Percentiles rank a stretch among this genome's conserved stretches.
These are phyloP conservation scores for Epicoccum sorghinum DNA, from an alignment of 2,329 filamentous ascomycete genomes.

Conservation along the genomic window DNA sequence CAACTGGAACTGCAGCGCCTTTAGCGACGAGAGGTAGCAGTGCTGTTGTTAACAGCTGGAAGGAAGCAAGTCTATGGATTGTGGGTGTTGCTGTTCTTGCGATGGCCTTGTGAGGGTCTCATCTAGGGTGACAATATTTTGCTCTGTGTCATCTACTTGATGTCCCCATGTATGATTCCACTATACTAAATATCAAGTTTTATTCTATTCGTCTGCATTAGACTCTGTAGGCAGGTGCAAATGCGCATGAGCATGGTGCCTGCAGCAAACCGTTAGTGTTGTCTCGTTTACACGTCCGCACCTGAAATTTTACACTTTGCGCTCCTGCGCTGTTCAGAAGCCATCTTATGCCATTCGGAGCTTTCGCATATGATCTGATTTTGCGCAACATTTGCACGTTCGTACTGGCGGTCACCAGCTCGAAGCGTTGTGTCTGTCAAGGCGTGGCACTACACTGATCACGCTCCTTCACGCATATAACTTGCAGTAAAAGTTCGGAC, in stretches of 20 bases:
- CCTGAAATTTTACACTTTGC: too few relatives aligned
- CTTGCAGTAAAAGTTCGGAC: too few relatives aligned
- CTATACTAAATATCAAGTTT: not conserved
- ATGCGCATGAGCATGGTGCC: not conserved
- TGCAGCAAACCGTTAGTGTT: conserved; percentile 1
- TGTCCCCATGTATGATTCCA: not conserved
- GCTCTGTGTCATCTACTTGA: not conserved
- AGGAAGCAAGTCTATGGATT: not conserved
- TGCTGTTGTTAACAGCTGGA: not conserved
- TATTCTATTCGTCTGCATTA: not conserved
- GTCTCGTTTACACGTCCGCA: not conserved
- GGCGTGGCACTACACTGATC: too few relatives aligned
- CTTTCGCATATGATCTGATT: not conserved
- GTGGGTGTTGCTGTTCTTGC: not conserved
- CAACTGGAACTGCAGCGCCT: not conserved
- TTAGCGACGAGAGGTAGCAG: conserved; percentile 5
- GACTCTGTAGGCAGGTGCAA: not conserved
- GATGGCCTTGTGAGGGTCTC: not conserved
- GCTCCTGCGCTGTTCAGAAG: not conserved
- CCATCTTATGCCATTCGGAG: not conserved
- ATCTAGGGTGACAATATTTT: not conserved
- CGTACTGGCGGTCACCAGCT: too few relatives aligned
- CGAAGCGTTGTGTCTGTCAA: too few relatives aligned
- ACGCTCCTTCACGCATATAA: too few relatives aligned
- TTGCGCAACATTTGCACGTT: too few relatives aligned